These are phyloP conservation scores for Miscanthus lutarioriparius DNA, from an alignment of 176 grass and related monocot species.

Conservation along the genomic window DNA sequence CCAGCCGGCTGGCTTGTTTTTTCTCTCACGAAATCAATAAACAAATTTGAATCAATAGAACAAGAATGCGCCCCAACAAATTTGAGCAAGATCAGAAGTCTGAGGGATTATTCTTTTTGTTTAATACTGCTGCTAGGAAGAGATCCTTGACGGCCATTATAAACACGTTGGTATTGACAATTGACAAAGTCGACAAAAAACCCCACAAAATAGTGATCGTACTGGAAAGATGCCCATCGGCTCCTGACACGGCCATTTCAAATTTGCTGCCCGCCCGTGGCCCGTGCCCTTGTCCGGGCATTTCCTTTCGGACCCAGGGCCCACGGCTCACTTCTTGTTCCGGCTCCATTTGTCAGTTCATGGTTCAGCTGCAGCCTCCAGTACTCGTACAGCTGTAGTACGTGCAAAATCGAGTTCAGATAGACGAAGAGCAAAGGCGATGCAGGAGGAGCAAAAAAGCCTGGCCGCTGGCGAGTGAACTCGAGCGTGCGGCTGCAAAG, in stretches of 20 bases:
- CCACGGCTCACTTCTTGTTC: background rate
- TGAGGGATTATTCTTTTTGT: background rate
- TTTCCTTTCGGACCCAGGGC: background rate
- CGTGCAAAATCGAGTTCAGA: background rate
- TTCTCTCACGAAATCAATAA: no score
- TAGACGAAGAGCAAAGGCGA: no score
- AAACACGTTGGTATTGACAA: constrained; percentile 19
- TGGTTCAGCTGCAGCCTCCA: background rate
- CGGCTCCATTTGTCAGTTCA: constrained; percentile 4
- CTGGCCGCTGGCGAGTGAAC: background rate
- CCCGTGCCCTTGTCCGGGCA: background rate
- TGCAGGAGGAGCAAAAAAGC: no score
- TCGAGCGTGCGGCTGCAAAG: constrained; percentile 35
- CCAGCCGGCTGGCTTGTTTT: no score
- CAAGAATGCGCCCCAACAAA: no score
- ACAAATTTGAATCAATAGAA: no score
- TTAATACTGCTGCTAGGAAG: background rate
- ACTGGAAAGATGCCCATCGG: background rate
- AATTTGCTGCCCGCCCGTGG: background rate
- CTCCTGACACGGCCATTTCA: constrained; percentile 22
- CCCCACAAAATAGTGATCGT: background rate
- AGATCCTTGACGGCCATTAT: constrained; percentile 11
- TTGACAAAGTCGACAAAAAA: background rate
- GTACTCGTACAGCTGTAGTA: background rate
- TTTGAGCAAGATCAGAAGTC: background rate